These are phyloP conservation scores for Hydnum rufescens DNA, from an alignment of 768 basidiomycete genomes.

Conservation along the genomic window DNA sequence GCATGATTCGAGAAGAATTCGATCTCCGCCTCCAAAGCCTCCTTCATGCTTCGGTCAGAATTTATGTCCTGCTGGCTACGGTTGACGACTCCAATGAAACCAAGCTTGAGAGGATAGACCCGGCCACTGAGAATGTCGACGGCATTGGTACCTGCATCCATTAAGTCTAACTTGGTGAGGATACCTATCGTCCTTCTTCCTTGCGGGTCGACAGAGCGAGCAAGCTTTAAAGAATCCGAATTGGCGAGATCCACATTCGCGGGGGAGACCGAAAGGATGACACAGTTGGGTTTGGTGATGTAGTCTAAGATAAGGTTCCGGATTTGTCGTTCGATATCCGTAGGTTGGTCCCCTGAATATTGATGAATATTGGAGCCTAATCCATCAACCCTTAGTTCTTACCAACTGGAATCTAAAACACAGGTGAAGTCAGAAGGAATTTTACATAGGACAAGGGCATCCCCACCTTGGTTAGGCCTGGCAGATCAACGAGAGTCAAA, in stretches of 20 bases:
- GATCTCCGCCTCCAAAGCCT: slow-evolving; percentile 64
- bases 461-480: slow-evolving; percentile 84
- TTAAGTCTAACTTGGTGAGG: slow-evolving; percentile 90
- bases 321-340: slow-evolving; percentile 94
- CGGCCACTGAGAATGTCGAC: slow-evolving; percentile 89
- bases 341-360: slow-evolving; percentile 64
- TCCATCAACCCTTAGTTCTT: too few relatives aligned
- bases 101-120: slow-evolving; percentile 92
- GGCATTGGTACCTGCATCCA: slow-evolving; percentile 98
- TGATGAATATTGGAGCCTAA: slow-evolving; percentile 1
- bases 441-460: too few relatives aligned
- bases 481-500: slow-evolving; percentile 87
- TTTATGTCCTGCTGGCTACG: slow-evolving; percentile 97
- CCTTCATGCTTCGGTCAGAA: slow-evolving; percentile 60
- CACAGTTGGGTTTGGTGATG: slow-evolving; percentile 90
- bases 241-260: slow-evolving; percentile 99
- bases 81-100: slow-evolving; percentile 96
- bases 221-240: slow-evolving; percentile 92
- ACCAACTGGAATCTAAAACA: slow-evolving; percentile 82
- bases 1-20: slow-evolving; percentile 85
- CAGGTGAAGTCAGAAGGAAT: neutral
- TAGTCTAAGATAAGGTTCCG: slow-evolving; percentile 88
- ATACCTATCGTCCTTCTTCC: slow-evolving; percentile 93
- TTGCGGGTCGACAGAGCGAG: slow-evolving; percentile 86
- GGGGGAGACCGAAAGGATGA: slow-evolving; percentile 90